Base-by-base conservation (phyloP, 2,329 filamentous ascomycete genomes). In the Fusarium pininemorale region DNA sequence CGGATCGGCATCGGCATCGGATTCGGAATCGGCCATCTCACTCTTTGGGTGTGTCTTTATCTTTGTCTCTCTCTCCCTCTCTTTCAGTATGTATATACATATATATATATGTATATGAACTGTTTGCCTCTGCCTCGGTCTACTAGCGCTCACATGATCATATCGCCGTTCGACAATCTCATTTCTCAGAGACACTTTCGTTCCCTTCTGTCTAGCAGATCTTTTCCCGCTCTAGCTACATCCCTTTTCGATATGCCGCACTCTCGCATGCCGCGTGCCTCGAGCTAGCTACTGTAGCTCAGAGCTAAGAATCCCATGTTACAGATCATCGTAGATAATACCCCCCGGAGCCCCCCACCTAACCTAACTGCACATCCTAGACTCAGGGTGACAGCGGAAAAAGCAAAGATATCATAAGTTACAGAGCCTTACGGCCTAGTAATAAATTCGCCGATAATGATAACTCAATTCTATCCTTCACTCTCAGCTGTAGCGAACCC, bases 121-220 rank as follows among this genome's bases (percentile, higher is more conserved):
- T 51, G 48, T 24, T 30, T 51, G 37, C 22, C 39, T 38, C 38
- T 51, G 37, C 22, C 39, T 38, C 38, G 35, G 39, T 44, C 32
- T 56, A 53, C 32, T 56, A 53, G 24, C 45, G 60, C 64, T 69
- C 64, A 69, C 55, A 69, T 69, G 64, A 69, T 55, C 66, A 56
- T 7, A 35, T 69, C 63, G 41, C 41, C 47, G 66, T 63, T 56
- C 32, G n/a, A 56, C 42, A 61, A 39, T 32, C n/a, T 67, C 54
- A 67, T 56, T 64, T 63, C 56, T 54, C 28, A 55, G 35, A 61
- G 38, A 59, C 56, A 59, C 41, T 22, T 60, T 24, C 16, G 37
- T 38, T 45, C 32, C 61, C 39, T 39, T 48, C 48, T 51, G 26
- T 47, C 16, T 53, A 28, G 53, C 55, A 28, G 54, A 72, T 65